Conservation (phyloP, 1,139 yeast genomes). For the Citeromyces hawaiiensis region DNA sequence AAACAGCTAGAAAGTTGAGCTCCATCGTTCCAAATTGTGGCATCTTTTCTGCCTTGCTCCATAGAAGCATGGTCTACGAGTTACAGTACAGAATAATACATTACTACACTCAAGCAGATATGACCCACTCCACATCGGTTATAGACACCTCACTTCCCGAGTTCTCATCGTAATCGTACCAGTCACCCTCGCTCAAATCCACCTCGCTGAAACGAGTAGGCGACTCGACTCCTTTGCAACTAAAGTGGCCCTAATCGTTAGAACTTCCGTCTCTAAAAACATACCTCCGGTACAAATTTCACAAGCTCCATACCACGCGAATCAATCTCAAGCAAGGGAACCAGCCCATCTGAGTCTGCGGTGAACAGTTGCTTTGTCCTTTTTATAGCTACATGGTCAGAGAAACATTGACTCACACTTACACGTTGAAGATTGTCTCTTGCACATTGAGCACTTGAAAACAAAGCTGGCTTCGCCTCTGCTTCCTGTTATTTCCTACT, state of each 20-base stretch:
- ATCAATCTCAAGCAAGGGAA: conserved; percentile 55
- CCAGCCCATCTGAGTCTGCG: conserved; percentile 22
- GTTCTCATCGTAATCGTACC: conserved; percentile 93
- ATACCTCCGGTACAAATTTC: conserved; percentile 44
- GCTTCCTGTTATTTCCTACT: conserved; percentile 53
- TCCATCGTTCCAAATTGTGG: too few species aligned
- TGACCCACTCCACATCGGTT: conserved; percentile 55
- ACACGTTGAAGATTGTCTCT: conserved; percentile 24
- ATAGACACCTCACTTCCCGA: conserved; percentile 73
- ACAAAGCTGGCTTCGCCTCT: conserved; percentile 80
- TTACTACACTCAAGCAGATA: conserved; percentile 11
- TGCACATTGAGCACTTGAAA: conserved; percentile 63
- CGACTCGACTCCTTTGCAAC: conserved; percentile 42
- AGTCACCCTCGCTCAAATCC: conserved; percentile 71
- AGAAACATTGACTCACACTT: conserved; percentile 5
- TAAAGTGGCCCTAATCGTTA: conserved; percentile 35
- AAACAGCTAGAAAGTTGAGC: too few species aligned
- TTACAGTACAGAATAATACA: too few species aligned
- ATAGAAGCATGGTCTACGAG: too few species aligned
- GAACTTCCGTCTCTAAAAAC: conserved; percentile 3
- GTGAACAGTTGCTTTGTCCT: conserved; percentile 23
- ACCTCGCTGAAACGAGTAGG: conserved; percentile 44
- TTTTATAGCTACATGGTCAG: conserved; percentile 22
- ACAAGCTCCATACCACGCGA: conserved; percentile 73
- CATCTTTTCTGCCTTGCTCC: too few species aligned